phyloP scores from a whole-genome alignment of 169 alveolate genomes.

The Eimeria acervulina region DNA sequence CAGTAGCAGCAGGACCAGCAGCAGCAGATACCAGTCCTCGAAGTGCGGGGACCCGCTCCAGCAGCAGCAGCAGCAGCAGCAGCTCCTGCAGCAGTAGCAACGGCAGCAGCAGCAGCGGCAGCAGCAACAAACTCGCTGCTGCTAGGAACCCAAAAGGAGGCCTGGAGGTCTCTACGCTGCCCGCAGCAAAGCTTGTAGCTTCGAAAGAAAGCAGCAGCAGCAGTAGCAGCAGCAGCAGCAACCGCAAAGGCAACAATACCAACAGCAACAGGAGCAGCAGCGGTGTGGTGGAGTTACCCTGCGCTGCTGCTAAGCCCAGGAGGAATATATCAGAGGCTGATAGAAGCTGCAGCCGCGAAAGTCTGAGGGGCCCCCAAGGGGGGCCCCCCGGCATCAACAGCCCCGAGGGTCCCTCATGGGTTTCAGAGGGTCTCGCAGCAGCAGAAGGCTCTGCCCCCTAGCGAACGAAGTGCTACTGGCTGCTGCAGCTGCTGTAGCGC shows the following conservation, averaged over 20 bases:
- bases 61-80: constrained; percentile 12
- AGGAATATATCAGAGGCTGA: not conserved
- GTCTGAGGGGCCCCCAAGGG: not conserved
- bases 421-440: constrained; percentile 8
- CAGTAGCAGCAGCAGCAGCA: not conserved
- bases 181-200: not conserved
- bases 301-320: not conserved
- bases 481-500: not conserved
- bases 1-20: not conserved
- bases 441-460: constrained; percentile 8
- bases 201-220: not conserved
- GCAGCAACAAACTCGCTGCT: not conserved
- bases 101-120: constrained; percentile 13
- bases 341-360: constrained; percentile 14
- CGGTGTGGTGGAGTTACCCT: not conserved
- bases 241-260: not conserved
- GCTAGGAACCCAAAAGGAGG: not conserved
- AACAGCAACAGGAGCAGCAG: constrained; percentile 41
- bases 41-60: not conserved
- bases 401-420: constrained; percentile 64
- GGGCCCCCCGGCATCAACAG: constrained; percentile 11
- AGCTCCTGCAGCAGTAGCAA: not conserved
- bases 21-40: not conserved
- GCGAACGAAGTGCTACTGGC: not conserved
- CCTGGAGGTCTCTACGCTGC: not conserved